These are phyloP conservation scores for Litsea cubeba DNA, from an alignment of 164 flowering plant genomes.

Conservation along the genomic window DNA sequence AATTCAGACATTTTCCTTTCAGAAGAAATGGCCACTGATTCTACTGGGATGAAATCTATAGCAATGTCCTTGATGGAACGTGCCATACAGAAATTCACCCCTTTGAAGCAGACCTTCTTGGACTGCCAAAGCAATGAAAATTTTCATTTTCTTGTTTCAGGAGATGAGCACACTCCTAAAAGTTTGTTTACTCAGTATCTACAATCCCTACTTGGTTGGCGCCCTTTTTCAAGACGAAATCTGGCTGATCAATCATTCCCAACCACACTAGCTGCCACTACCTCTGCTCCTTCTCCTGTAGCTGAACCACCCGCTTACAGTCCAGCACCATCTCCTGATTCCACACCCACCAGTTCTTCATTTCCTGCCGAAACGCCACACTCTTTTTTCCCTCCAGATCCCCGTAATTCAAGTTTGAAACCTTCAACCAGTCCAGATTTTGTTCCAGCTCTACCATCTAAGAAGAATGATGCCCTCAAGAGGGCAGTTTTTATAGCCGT, in stretches of 20 bases:
- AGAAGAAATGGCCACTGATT: slow-evolving; percentile 18
- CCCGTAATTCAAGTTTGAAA: slow-evolving; percentile 8
- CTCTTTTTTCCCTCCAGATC: slow-evolving; percentile 27
- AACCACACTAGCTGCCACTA: slow-evolving; percentile 23
- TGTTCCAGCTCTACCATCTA: slow-evolving; percentile 12
- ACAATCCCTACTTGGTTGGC: slow-evolving; percentile 26
- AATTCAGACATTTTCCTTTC: slow-evolving; percentile 22
- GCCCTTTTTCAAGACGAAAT: slow-evolving; percentile 28
- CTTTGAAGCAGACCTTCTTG: slow-evolving; percentile 38
- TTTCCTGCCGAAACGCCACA: slow-evolving; percentile 15
- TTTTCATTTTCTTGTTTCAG: slow-evolving; percentile 26
- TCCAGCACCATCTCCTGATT: slow-evolving; percentile 22
- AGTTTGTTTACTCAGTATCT: slow-evolving; percentile 34
- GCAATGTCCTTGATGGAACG: slow-evolving; percentile 17
- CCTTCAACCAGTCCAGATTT: slow-evolving; percentile 27
- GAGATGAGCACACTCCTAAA: slow-evolving; percentile 27
- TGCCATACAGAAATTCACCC: slow-evolving; percentile 28
- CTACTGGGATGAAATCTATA: slow-evolving; percentile 15
- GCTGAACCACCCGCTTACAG: slow-evolving; percentile 18
- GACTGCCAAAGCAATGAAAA: slow-evolving; percentile 45
- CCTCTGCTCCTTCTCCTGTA: slow-evolving; percentile 17
- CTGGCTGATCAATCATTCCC: slow-evolving; percentile 18
- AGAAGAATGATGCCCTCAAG: slow-evolving; percentile 13
- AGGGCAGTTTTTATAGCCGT: slow-evolving; percentile 51
- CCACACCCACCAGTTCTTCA: slow-evolving; percentile 17